Percentiles rank a stretch among this genome's conserved stretches.
Conservation (phyloP, 192 early-diverging fungal species). For the Fimicolochytrium jonesii region DNA sequence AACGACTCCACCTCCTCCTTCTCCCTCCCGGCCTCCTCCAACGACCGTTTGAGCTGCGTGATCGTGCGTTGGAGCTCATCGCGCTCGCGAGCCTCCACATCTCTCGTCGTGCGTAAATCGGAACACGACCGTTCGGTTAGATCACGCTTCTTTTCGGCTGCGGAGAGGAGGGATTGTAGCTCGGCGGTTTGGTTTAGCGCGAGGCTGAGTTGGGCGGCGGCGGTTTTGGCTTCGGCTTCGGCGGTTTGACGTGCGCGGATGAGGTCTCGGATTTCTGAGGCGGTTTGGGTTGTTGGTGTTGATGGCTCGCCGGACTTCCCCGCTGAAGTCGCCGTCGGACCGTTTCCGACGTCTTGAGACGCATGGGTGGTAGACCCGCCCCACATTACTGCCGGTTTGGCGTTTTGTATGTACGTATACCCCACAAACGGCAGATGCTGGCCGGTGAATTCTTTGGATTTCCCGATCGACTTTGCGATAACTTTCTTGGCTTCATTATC, state of each 20-base stretch:
- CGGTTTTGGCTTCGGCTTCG: slow-evolving; percentile 10
- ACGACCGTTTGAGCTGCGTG: slow-evolving; percentile 13
- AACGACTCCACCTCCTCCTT: slow-evolving; percentile 9
- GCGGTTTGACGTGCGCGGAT: slow-evolving; percentile 4
- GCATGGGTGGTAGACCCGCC: too few relatives aligned
- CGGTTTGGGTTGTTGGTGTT: too few relatives aligned
- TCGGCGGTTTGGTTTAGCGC: background rate
- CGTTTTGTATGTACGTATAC: slow-evolving; percentile 64
- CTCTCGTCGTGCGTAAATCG: slow-evolving; percentile 2
- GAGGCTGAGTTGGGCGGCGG: background rate
- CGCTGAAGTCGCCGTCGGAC: too few relatives aligned
- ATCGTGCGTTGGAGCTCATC: slow-evolving; percentile 22
- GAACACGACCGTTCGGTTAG: slow-evolving; percentile 14
- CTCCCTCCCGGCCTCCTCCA: slow-evolving; percentile 7
- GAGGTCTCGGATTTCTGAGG: slow-evolving; percentile 14
- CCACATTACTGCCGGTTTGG: slow-evolving; percentile 27
- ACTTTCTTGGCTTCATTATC: slow-evolving; percentile 59
- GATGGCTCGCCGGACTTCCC: too few relatives aligned
- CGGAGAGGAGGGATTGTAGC: slow-evolving; percentile 9
- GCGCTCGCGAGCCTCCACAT: slow-evolving; percentile 12
- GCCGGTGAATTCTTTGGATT: slow-evolving; percentile 61
- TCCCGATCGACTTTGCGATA: slow-evolving; percentile 27
- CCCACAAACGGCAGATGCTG: slow-evolving; percentile 84
- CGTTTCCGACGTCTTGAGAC: too few relatives aligned
- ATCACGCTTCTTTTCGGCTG: slow-evolving; percentile 15